Evolutionary conservation across 2,329 filamentous ascomycete genomes (phyloP).

Genomic region (Fusarium sp.): DNA sequence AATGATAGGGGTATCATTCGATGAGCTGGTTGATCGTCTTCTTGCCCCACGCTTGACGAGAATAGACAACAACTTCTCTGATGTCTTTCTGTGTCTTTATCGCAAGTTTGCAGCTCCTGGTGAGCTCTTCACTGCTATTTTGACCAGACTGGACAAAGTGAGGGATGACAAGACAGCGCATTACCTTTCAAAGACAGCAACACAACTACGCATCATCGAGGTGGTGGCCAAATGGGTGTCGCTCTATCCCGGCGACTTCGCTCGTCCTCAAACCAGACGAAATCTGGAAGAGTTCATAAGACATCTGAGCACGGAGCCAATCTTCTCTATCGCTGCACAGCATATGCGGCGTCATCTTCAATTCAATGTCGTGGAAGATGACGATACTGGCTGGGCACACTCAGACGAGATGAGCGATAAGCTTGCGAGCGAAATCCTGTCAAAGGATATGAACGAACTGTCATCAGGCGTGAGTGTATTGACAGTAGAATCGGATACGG

Average conservation of each 20-base stretch:
- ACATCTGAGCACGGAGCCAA: constrained; percentile 79
- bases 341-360: constrained; percentile 88
- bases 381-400: constrained; percentile 93
- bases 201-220: constrained; percentile 85
- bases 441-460: constrained; percentile 58
- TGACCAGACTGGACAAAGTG: constrained; percentile 79
- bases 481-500: constrained; percentile 62
- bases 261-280: constrained; percentile 78
- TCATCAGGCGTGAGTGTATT: constrained; percentile 61
- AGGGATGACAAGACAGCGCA: constrained; percentile 75
- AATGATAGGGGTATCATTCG: constrained; percentile 68
- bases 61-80: constrained; percentile 87
- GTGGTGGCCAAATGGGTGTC: constrained; percentile 91
- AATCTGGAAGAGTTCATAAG: constrained; percentile 81
- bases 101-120: constrained; percentile 90
- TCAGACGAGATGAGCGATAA: constrained; percentile 70
- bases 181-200: constrained; percentile 81
- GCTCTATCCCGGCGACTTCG: constrained; percentile 93
- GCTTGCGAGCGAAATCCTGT: constrained; percentile 53
- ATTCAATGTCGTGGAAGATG: constrained; percentile 80
- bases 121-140: constrained; percentile 81
- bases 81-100: constrained; percentile 92
- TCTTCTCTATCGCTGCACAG: constrained; percentile 86
- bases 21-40: constrained; percentile 88
- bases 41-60: constrained; percentile 85